phyloP scores from a whole-genome alignment of 768 basidiomycete genomes.

The Coprinellus micaceus region DNA sequence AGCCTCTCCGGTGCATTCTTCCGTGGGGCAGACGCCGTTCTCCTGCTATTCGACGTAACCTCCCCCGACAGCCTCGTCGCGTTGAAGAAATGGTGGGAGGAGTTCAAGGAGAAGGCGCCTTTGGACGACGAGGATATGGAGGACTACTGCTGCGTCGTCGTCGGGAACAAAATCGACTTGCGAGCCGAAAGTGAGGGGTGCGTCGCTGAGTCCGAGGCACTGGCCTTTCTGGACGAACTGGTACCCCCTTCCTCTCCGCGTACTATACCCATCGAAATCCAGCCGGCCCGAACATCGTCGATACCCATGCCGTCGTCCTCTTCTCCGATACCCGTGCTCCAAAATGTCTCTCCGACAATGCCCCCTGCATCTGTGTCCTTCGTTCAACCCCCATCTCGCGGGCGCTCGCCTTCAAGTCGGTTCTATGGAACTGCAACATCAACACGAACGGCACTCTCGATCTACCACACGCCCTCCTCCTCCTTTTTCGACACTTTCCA shows the following conservation, averaged over 20 bases:
- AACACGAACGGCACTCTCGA: constrained; percentile 52
- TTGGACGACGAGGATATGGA: constrained; percentile 58
- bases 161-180: constrained; percentile 79
- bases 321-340: background rate
- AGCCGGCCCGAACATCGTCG: constrained; percentile 11
- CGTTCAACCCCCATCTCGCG: constrained; percentile 24
- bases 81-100: constrained; percentile 73
- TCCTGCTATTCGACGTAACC: constrained; percentile 82
- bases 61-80: constrained; percentile 54
- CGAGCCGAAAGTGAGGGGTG: constrained; percentile 20
- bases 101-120: constrained; percentile 67
- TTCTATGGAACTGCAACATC: constrained; percentile 49
- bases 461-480: constrained; percentile 78
- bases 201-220: constrained; percentile 42
- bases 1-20: constrained; percentile 81
- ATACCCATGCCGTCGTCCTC: constrained; percentile 12
- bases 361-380: background rate
- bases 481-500: constrained; percentile 64
- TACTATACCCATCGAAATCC: constrained; percentile 2
- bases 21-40: constrained; percentile 76
- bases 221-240: constrained; percentile 53
- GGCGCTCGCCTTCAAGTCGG: constrained; percentile 29
- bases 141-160: constrained; percentile 69
- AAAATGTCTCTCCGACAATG: constrained; percentile 10
- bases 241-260: constrained; percentile 37